A percentile compares a stretch with the other conserved stretches of the same genome.
Conservation (phyloP, 139 green algal species). For the Desmodesmus armatus region DNA sequence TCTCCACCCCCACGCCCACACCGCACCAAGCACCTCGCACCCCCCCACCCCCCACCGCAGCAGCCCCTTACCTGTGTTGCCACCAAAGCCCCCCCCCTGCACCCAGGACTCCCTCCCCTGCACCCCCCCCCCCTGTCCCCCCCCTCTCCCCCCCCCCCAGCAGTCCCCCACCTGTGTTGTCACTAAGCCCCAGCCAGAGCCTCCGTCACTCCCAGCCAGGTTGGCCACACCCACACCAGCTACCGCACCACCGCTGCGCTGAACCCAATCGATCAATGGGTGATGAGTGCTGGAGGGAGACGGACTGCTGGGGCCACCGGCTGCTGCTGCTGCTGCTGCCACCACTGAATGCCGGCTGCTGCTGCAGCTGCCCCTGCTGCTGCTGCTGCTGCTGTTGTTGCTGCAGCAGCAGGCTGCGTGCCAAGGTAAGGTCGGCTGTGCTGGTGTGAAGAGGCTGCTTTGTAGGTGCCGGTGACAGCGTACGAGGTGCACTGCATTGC, state of each 20-base stretch:
- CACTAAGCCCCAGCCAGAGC: slow-evolving; percentile 46
- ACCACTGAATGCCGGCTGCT: not conserved
- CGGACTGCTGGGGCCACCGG: too few species aligned
- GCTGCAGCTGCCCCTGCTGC: not conserved
- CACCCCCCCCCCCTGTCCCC: too few species aligned
- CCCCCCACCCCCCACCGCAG: too few species aligned
- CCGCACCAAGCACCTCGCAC: too few species aligned
- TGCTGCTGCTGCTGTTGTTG: slow-evolving; percentile 5
- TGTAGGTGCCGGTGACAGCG: not conserved
- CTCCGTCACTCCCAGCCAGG: slow-evolving; percentile 42
- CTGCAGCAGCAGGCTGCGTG: not conserved
- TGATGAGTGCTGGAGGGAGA: not conserved
- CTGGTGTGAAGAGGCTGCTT: not conserved
- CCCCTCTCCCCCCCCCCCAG: not conserved
- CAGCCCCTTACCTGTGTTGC: not conserved
- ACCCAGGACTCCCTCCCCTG: not conserved
- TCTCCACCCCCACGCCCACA: too few species aligned
- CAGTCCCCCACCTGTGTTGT: slow-evolving; percentile 7
- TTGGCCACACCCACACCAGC: slow-evolving; percentile 33
- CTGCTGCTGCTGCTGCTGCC: slow-evolving; percentile 3
- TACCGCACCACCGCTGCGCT: slow-evolving; percentile 16
- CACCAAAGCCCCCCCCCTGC: not conserved
- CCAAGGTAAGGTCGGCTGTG: not conserved
- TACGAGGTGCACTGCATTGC: too few species aligned
- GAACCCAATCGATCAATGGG: slow-evolving; percentile 39